These are phyloP conservation scores for Colletotrichum spaethianum DNA, from an alignment of 2,329 filamentous ascomycete species.

Conservation along the genomic window DNA sequence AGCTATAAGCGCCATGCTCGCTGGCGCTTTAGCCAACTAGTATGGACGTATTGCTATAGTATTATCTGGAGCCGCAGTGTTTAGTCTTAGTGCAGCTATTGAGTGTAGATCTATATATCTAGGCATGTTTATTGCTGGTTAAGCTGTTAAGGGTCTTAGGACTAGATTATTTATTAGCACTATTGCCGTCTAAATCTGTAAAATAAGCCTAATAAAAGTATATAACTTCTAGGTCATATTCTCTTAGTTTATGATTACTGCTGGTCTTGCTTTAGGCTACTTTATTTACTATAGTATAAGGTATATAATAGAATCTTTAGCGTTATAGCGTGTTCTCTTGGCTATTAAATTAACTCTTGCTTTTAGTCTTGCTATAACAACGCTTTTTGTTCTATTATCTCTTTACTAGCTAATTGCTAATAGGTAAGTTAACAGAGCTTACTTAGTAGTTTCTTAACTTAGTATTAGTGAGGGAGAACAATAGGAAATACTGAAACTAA, in stretches of 20 bases:
- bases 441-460: not conserved
- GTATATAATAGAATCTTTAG: slow-evolving; percentile 55
- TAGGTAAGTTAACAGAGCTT: slow-evolving; percentile 60
- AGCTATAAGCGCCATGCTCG: slow-evolving; percentile 70
- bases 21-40: slow-evolving; percentile 66
- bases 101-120: slow-evolving; percentile 54
- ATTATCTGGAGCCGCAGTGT: slow-evolving; percentile 64
- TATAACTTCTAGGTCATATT: slow-evolving; percentile 66
- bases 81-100: slow-evolving; percentile 65
- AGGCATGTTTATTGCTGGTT: slow-evolving; percentile 67
- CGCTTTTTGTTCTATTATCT: slow-evolving; percentile 60
- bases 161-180: slow-evolving; percentile 70
- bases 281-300: slow-evolving; percentile 74
- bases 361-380: slow-evolving; percentile 48
- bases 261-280: slow-evolving; percentile 68
- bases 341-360: slow-evolving; percentile 54
- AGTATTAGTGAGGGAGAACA: slow-evolving; percentile 19
- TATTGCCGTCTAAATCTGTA: slow-evolving; percentile 68
- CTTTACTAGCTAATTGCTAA: slow-evolving; percentile 69
- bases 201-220: slow-evolving; percentile 67
- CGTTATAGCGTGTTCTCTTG: slow-evolving; percentile 71
- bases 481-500: not conserved
- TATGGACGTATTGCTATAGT: slow-evolving; percentile 69
- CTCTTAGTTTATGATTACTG: slow-evolving; percentile 66
- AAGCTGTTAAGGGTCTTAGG: slow-evolving; percentile 69